Percentiles rank a stretch among this genome's conserved stretches.
These are phyloP conservation scores for Grosmannia penicillata DNA, from an alignment of 2,329 filamentous ascomycete species.

Conservation along the genomic window DNA sequence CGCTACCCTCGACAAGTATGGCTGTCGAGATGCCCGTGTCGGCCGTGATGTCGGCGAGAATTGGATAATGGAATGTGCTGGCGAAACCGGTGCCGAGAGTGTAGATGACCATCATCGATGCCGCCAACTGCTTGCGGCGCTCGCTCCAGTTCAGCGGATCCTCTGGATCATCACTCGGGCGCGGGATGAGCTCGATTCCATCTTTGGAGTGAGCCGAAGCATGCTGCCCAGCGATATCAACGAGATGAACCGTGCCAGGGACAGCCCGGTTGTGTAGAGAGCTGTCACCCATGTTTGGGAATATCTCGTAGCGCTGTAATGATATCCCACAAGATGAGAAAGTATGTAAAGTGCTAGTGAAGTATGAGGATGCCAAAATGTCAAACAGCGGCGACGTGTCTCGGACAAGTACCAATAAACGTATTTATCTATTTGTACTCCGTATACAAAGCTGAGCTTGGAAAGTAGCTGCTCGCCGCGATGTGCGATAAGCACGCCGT, in stretches of 20 bases:
- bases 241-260: constrained; percentile 27
- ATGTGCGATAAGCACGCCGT: too few species aligned
- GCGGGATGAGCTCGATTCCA: constrained; percentile 13
- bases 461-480: too few species aligned
- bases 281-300: too few species aligned
- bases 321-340: too few species aligned
- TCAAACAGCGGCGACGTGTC: too few species aligned
- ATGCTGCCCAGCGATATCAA: constrained; percentile 19
- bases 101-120: constrained; percentile 20
- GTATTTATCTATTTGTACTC: too few species aligned
- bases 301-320: too few species aligned
- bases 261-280: neutral
- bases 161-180: constrained; percentile 26
- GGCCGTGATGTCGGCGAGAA: constrained; percentile 29
- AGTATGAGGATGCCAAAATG: too few species aligned
- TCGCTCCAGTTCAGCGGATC: constrained; percentile 39
- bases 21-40: constrained; percentile 29
- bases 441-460: too few species aligned
- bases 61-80: constrained; percentile 31
- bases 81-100: constrained; percentile 33
- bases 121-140: constrained; percentile 30
- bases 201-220: constrained; percentile 14
- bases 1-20: constrained; percentile 31
- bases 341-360: too few species aligned
- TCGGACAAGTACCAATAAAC: too few species aligned